phyloP scores from a whole-genome alignment of 1,284 basidiomycete genomes.

The Ceratobasidium papillatum region DNA sequence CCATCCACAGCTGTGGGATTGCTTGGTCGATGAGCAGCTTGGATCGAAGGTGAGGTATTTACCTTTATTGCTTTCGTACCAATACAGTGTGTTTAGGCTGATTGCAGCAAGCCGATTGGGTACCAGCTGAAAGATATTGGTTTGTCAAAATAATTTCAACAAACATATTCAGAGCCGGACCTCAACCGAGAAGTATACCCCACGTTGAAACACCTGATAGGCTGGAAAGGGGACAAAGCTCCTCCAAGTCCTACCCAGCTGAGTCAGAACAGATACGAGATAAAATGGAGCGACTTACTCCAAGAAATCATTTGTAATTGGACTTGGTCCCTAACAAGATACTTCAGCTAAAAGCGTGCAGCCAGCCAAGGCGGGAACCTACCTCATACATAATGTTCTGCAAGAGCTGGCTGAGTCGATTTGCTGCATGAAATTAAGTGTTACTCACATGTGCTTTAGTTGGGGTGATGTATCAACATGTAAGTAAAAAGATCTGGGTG shows the following conservation, averaged over 20 bases:
- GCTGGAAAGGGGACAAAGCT: conserved; percentile 84
- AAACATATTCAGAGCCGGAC: conserved; percentile 73
- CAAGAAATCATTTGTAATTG: conserved; percentile 77
- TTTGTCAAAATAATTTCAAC: not conserved
- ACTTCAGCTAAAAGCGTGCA: conserved; percentile 48
- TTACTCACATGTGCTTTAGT: conserved; percentile 67
- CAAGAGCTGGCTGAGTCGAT: not conserved
- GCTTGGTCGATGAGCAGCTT: not conserved
- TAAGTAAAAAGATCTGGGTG: conserved; percentile 28
- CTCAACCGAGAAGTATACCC: conserved; percentile 86
- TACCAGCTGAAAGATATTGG: not conserved
- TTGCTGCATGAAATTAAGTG: too few species aligned
- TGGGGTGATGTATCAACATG: conserved; percentile 44
- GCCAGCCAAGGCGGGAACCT: conserved; percentile 45
- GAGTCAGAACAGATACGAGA: conserved; percentile 43
- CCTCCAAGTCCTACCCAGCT: conserved; percentile 75
- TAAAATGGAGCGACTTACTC: conserved; percentile 58
- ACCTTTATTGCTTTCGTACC: conserved; percentile 92
- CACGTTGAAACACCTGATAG: conserved; percentile 81
- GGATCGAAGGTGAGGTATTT: conserved; percentile 46
- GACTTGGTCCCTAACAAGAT: conserved; percentile 70
- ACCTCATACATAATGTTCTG: conserved; percentile 76
- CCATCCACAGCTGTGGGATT: conserved; percentile 67
- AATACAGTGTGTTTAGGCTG: conserved; percentile 91
- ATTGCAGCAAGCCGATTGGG: conserved; percentile 78